These are phyloP conservation scores for Coccomyxa sp. DNA, from an alignment of 139 green algal species.

Conservation along the genomic window DNA sequence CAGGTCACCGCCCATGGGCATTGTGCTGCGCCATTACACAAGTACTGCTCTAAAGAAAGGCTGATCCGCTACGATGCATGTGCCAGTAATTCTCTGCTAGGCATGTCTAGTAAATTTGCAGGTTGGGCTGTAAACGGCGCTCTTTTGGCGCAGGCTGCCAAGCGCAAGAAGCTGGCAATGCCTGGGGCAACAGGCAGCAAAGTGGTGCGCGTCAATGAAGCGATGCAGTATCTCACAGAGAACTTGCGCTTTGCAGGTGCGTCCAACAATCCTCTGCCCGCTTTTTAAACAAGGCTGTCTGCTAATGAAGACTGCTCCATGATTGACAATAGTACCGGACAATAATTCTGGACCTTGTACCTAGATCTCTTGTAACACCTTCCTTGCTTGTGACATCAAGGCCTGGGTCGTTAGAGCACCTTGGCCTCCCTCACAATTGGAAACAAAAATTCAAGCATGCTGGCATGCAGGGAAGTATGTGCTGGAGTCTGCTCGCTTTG, in stretches of 20 bases:
- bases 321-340: background rate
- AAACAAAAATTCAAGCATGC: too few species aligned
- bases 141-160: background rate
- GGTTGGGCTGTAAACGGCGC: background rate
- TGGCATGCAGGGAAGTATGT: slow-evolving; percentile 8
- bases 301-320: too few species aligned
- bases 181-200: background rate
- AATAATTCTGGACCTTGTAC: background rate
- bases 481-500: slow-evolving; percentile 2
- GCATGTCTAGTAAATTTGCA: background rate
- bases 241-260: background rate
- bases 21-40: background rate
- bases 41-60: background rate
- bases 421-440: too few species aligned
- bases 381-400: background rate
- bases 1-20: too few species aligned
- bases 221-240: slow-evolving; percentile 4
- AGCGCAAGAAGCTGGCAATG: background rate
- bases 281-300: background rate
- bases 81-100: background rate
- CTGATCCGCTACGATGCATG: background rate
- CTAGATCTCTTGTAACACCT: background rate
- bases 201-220: background rate
- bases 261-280: background rate
- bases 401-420: too few species aligned